Evolutionary conservation across 495 filamentous ascomycete genomes (phyloP), one percentile per base, ranked within the genome.

Genomic region (Annulohypoxylon maeteangense): DNA sequence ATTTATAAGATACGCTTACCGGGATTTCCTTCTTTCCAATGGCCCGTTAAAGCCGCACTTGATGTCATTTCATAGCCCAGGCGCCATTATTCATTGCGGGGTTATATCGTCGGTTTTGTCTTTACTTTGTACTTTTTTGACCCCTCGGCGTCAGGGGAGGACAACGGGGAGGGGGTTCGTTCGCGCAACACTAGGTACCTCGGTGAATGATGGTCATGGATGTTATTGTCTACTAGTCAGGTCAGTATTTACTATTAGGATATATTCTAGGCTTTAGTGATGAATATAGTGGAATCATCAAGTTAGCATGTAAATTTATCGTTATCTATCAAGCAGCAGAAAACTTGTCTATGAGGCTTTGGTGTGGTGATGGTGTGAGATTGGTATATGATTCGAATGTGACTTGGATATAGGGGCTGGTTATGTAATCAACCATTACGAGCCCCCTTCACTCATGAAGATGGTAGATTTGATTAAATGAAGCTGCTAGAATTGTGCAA

Each of bases 131-230:
- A 63, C 25, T 36, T 58, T 36, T 58, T 54, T 36, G 32, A 14
- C 25, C 25, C 25, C 40, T 42, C 44, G 58, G 68, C 62, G 63
- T 66, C 62, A n/a, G 12, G 58, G 58, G 16, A 72, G 53, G 34
- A 40, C 20, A 16, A 34, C 27, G 25, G 53, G 51, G 47, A n/a
- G 27, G 6, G 31, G n/a, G 3, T 47, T 12, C 8, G 25, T 61
- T 62, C 18, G 44, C 40, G 48, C 31, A 25, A 47, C 38, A 57
- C 23, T 27, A 40, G 18, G 47, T 51, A 51, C 23, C 23, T 42
- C 22, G 22, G 42, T 34, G 48, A 65, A 62, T 27, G 40, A 66
- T 65, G 68, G 34, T 56, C 25, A 63, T n/a, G n/a, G n/a, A n/a
- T 51, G 31, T 53, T 64, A 44, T 70, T 25, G 29, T 22, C 66